Evolutionary conservation across 208 protist genomes (phyloP).

Genomic region (Leishmania lainsoni): DNA sequence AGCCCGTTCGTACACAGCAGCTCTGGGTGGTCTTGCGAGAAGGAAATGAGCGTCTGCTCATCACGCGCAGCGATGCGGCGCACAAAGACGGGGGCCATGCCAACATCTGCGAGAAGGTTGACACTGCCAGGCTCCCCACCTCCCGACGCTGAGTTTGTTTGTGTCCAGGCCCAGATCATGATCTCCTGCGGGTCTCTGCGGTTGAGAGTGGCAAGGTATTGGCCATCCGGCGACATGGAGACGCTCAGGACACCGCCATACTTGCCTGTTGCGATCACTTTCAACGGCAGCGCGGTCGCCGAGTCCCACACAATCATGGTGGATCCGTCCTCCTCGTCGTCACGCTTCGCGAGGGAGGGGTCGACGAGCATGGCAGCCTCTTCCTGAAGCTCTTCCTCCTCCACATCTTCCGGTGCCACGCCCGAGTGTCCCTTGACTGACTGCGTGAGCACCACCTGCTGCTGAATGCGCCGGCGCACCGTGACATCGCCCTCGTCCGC

Average conservation of each 20-base stretch:
- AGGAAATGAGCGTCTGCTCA: slow-evolving; percentile 87
- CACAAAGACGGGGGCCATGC: slow-evolving; percentile 62
- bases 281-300: slow-evolving; percentile 77
- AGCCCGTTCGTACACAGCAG: slow-evolving; percentile 91
- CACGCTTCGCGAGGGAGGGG: slow-evolving; percentile 51
- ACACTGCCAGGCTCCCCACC: background rate
- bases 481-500: slow-evolving; percentile 78
- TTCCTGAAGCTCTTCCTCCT: slow-evolving; percentile 21
- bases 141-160: background rate
- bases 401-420: slow-evolving; percentile 32
- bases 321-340: slow-evolving; percentile 81
- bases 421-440: slow-evolving; percentile 16
- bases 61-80: slow-evolving; percentile 79
- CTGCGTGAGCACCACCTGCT: slow-evolving; percentile 23
- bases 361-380: slow-evolving; percentile 52
- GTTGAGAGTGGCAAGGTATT: slow-evolving; percentile 92
- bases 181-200: slow-evolving; percentile 82
- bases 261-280: slow-evolving; percentile 70
- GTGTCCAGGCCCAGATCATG: slow-evolving; percentile 93
- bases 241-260: slow-evolving; percentile 87
- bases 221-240: slow-evolving; percentile 88
- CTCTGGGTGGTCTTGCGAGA: slow-evolving; percentile 73
- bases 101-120: slow-evolving; percentile 14
- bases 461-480: slow-evolving; percentile 28
- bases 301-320: slow-evolving; percentile 96